A percentile compares a stretch with the other conserved stretches of the same genome.
These are phyloP conservation scores for Stagonosporopsis rhizophila DNA, from an alignment of 2,329 filamentous ascomycete genomes.

Conservation along the genomic window DNA sequence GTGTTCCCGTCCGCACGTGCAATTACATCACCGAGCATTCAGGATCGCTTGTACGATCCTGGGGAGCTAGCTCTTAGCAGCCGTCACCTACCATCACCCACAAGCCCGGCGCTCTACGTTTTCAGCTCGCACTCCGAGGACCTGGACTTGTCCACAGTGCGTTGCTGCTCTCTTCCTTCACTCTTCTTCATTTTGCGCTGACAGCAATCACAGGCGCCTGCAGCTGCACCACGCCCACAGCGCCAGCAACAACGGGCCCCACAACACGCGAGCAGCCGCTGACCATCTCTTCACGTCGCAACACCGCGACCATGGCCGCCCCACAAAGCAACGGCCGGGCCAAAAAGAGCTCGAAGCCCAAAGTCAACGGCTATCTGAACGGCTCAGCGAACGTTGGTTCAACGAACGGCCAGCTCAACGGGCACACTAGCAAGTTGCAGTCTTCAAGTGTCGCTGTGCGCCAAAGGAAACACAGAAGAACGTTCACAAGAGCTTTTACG, in stretches of 20 bases:
- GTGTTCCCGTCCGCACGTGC: slow-evolving; percentile 35
- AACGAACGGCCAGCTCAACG: slow-evolving; percentile 34
- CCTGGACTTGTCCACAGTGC: slow-evolving; percentile 2
- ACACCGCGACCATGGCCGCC: slow-evolving; percentile 44
- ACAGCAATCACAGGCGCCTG: slow-evolving; percentile 5
- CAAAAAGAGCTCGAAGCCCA: slow-evolving; percentile 44
- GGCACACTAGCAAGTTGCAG: slow-evolving; percentile 38
- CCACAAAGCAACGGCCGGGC: slow-evolving; percentile 46
- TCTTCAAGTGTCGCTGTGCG: slow-evolving; percentile 27
- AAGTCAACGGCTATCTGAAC: slow-evolving; percentile 36
- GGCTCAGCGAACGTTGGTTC: slow-evolving; percentile 28
- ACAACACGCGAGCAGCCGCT: slow-evolving; percentile 27
- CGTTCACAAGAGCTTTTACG: slow-evolving; percentile 37
- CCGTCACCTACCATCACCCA: slow-evolving; percentile 22
- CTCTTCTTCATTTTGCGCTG: slow-evolving; percentile 4
- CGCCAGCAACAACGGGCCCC: slow-evolving; percentile 4
- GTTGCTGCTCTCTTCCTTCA: neutral
- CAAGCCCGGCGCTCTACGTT: slow-evolving; percentile 19
- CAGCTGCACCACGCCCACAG: slow-evolving; percentile 6
- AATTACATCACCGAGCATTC: slow-evolving; percentile 34
- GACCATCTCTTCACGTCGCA: slow-evolving; percentile 13
- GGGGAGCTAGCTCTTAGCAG: slow-evolving; percentile 19
- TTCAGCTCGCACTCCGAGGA: slow-evolving; percentile 8
- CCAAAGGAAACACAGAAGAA: slow-evolving; percentile 29
- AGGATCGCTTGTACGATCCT: slow-evolving; percentile 21